Base-by-base conservation (phyloP, 192 early-diverging fungal species). In the Coemansia sp. region DNA sequence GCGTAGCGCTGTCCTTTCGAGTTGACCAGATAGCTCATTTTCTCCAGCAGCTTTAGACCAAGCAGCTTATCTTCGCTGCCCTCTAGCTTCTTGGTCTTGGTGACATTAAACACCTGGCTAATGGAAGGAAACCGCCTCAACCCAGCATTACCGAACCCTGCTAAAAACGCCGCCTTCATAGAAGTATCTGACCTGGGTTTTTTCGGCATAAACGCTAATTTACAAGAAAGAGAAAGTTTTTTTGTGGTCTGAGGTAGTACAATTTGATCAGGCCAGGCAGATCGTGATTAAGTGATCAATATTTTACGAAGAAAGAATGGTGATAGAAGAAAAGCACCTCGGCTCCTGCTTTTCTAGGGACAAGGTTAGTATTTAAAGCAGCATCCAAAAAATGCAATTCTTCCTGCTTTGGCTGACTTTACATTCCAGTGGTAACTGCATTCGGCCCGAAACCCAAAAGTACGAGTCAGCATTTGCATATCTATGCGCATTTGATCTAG, bases 41-140 rank as follows among this genome's bases (percentile, higher is more conserved):
- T 20, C 11, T 20, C 26, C 3, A 55, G 20, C 18, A 26, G 15
- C 14, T 21, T 14, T 7, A 55, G 15, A 20, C 53, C 40, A 40
- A 23, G 19, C 7, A 15, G 6, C 14, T 43, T 55, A n/a, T 43
- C 40, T 7, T n/a, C 21, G 16, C 42, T 18, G 19, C 19, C 5
- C 26, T 28, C 8, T 10, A 16, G n/a, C 33, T 19, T 6, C 10
- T 56, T 56, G 13, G 20, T 11, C 30, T 46, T 44, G 20, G 33
- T 23, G 30, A 52, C 18, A 14, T 51, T 59, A 6, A 45, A 37
- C 16, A 65, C 63, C 12, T 15, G 6, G 51, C 37, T 39, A 10
- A 59, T 42, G 8, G 43, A 31, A 2, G 64, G 64, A 47, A 66
- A 66, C 37, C 64, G 64, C 64, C 59, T 66, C 26, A 54, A 9